Conservation (phyloP, 768 basidiomycete species). For the Leccinum ochraceum region DNA sequence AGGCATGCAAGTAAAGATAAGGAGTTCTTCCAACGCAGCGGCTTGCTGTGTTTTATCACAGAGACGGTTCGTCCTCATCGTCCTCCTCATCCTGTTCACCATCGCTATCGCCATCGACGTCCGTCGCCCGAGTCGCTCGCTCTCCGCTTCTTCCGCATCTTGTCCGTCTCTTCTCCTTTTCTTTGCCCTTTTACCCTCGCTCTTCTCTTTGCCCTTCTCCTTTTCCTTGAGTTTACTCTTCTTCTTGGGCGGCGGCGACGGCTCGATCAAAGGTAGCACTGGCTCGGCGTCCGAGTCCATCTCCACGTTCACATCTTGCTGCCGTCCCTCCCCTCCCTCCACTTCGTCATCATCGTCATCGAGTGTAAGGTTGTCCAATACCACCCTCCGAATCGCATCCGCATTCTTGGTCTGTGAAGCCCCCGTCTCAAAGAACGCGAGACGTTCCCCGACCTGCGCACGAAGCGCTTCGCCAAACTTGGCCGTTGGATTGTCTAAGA, state of each 20-base stretch:
- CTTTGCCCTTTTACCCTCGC: not conserved
- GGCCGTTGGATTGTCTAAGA: conserved; percentile 74
- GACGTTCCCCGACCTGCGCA: conserved; percentile 92
- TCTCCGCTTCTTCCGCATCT: conserved; percentile 56
- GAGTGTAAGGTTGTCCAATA: conserved; percentile 72
- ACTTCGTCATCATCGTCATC: conserved; percentile 64
- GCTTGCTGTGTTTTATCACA: too few species aligned
- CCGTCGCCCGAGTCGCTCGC: conserved; percentile 60
- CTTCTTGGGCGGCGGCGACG: conserved; percentile 59
- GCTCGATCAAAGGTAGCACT: conserved; percentile 59
- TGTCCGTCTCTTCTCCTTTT: not conserved
- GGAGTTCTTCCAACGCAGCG: too few species aligned
- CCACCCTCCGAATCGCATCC: conserved; percentile 92
- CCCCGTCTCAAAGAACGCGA: conserved; percentile 93
- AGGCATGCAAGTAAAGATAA: too few species aligned
- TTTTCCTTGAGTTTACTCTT: conserved; percentile 45
- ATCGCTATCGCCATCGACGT: conserved; percentile 56
- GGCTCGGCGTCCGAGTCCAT: conserved; percentile 43
- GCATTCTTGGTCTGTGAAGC: conserved; percentile 86
- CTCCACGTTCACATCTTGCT: conserved; percentile 38
- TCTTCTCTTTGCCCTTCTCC: conserved; percentile 10
- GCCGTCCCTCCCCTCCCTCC: conserved; percentile 41
- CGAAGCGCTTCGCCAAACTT: conserved; percentile 96
- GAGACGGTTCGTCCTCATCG: conserved; percentile 43
- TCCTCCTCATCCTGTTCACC: not conserved